Evolutionary conservation across 192 early-diverging fungal genomes (phyloP).

Genomic region (Fimicolochytrium jonesii): DNA sequence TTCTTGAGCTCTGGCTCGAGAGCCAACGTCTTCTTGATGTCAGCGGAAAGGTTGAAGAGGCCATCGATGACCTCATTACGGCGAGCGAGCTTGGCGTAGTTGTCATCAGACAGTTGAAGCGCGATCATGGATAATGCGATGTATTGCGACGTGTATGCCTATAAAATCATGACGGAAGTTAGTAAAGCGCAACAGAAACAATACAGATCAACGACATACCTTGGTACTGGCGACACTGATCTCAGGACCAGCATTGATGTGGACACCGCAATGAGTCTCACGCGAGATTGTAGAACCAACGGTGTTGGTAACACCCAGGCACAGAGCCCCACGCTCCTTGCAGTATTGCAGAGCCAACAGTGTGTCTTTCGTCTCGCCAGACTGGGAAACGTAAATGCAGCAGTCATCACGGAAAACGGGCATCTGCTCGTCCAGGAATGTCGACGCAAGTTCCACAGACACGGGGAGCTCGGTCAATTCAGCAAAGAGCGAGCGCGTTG

Average conservation of each 20-base stretch:
- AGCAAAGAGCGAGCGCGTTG: conserved; percentile 54
- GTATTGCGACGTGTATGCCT: conserved; percentile 63
- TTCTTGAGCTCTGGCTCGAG: conserved; percentile 47
- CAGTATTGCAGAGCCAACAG: conserved; percentile 58
- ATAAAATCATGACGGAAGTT: not conserved
- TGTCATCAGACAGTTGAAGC: conserved; percentile 58
- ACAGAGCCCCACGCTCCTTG: conserved; percentile 60
- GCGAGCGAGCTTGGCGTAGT: conserved; percentile 35
- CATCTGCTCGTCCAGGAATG: conserved; percentile 53
- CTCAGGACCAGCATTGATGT: conserved; percentile 65
- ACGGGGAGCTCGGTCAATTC: conserved; percentile 60
- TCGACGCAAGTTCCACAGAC: conserved; percentile 51
- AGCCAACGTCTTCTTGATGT: conserved; percentile 53
- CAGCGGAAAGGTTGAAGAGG: conserved; percentile 41
- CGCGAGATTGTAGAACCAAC: conserved; percentile 58
- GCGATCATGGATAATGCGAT: conserved; percentile 58
- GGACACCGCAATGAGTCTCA: conserved; percentile 64
- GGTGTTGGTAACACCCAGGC: conserved; percentile 62
- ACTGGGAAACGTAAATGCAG: conserved; percentile 62
- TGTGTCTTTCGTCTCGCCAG: conserved; percentile 62
- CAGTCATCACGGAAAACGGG: conserved; percentile 64
- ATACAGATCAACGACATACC: conserved; percentile 21
- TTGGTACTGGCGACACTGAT: conserved; percentile 60
- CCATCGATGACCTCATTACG: conserved; percentile 55
- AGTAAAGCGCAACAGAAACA: not conserved